phyloP scores from a whole-genome alignment of 2,329 filamentous ascomycete species.

The Fusarium verticillioides region DNA sequence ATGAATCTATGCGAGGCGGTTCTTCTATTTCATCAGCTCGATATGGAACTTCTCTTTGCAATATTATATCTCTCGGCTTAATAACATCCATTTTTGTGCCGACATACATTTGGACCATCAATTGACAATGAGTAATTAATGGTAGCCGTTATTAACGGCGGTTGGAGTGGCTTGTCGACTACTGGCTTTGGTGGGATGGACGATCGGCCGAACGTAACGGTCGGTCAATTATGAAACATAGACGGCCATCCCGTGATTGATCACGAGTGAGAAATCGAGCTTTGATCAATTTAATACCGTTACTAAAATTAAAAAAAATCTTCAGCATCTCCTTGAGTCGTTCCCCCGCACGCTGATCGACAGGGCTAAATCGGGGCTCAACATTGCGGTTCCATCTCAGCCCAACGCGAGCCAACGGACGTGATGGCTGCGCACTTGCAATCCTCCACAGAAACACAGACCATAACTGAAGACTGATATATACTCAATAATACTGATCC shows the following conservation, averaged over 20 bases:
- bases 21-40: background rate
- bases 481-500: background rate
- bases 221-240: background rate
- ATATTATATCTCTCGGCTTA: rapidly evolving
- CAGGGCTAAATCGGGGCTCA: background rate
- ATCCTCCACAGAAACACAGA: too few species aligned
- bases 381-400: background rate
- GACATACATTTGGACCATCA: rapidly evolving
- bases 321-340: background rate
- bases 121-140: background rate
- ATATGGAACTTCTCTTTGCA: rapidly evolving
- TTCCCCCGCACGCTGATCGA: background rate
- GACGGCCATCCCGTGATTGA: background rate
- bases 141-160: background rate
- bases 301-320: background rate
- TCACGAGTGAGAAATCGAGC: too few species aligned
- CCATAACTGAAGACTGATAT: too few species aligned
- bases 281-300: background rate
- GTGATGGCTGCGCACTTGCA: background rate
- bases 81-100: background rate
- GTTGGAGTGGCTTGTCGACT: background rate
- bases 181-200: background rate
- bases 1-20: rapidly evolving
- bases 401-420: background rate
- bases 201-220: too few species aligned